These are phyloP conservation scores for Alternaria alternata DNA, from an alignment of 2,329 filamentous ascomycete species.

Conservation along the genomic window DNA sequence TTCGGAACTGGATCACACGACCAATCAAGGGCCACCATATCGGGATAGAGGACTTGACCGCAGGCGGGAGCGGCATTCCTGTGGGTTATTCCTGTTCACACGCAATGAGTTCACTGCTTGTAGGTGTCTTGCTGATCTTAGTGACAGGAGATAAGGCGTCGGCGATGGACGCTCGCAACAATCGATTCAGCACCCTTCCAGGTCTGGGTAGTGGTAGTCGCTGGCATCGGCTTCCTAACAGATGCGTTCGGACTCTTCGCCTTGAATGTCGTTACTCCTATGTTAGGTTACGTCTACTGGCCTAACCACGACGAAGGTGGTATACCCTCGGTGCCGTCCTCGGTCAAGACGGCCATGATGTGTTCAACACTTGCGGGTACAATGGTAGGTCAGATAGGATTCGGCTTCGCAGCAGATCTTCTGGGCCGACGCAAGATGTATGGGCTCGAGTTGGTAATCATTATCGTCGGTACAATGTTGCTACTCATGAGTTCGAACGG, in stretches of 20 bases:
- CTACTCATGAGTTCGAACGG: constrained; percentile 50
- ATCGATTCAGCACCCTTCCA: constrained; percentile 47
- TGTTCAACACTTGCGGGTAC: constrained; percentile 51
- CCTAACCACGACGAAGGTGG: constrained; percentile 30
- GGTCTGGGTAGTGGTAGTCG: constrained; percentile 50
- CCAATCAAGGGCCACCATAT: constrained; percentile 41
- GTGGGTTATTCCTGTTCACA: constrained; percentile 21
- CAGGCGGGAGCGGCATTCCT: constrained; percentile 42
- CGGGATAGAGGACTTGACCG: constrained; percentile 43
- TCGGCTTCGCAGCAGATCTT: constrained; percentile 50
- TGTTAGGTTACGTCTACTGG: constrained; percentile 53
- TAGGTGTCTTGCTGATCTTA: background rate
- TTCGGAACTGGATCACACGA: constrained; percentile 43
- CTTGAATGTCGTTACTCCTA: constrained; percentile 52
- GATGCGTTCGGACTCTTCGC: constrained; percentile 53
- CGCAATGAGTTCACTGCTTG: background rate
- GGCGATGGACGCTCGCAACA: constrained; percentile 45
- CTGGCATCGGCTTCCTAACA: constrained; percentile 52
- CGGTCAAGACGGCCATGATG: constrained; percentile 49
- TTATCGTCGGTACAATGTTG: constrained; percentile 52
- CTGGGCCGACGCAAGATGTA: constrained; percentile 52
- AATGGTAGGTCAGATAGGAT: constrained; percentile 50
- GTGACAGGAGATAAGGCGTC: constrained; percentile 33
- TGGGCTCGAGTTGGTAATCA: constrained; percentile 52
- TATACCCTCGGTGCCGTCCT: constrained; percentile 36